phyloP scores from a whole-genome alignment of 208 protist genomes.

The Polymyxa betae region DNA sequence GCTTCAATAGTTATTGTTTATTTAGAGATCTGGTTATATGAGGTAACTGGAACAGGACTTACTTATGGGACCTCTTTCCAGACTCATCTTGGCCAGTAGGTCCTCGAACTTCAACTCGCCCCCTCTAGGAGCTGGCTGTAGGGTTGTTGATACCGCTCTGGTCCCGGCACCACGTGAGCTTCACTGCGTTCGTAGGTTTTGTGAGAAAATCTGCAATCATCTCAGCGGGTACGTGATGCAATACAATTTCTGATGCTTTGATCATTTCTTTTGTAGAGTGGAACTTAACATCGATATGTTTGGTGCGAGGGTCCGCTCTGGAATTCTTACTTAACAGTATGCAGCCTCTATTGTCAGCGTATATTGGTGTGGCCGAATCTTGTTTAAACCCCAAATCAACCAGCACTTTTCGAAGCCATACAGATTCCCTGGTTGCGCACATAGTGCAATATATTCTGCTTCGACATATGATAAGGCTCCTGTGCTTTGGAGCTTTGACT shows the following conservation, averaged over 20 bases:
- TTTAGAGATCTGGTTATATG: no score
- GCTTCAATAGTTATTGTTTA: no score
- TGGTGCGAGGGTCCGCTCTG: background rate
- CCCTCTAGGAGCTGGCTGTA: no score
- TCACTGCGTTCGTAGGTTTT: no score
- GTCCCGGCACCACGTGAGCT: no score
- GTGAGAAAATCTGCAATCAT: background rate
- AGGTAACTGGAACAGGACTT: no score
- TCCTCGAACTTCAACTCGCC: no score
- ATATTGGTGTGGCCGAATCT: background rate
- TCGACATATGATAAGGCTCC: background rate
- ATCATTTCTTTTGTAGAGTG: background rate
- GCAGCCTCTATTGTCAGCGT: background rate
- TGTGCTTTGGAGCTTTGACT: background rate
- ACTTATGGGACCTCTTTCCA: no score
- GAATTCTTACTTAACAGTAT: background rate
- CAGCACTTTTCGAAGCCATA: background rate
- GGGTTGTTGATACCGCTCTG: no score
- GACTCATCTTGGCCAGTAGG: no score
- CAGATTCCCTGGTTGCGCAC: background rate
- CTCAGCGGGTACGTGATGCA: background rate
- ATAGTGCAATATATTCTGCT: background rate
- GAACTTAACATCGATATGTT: background rate
- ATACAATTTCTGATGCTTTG: background rate
- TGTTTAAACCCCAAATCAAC: background rate